Conservation (phyloP, 31 red algal genomes). For the Endocladia muricata region DNA sequence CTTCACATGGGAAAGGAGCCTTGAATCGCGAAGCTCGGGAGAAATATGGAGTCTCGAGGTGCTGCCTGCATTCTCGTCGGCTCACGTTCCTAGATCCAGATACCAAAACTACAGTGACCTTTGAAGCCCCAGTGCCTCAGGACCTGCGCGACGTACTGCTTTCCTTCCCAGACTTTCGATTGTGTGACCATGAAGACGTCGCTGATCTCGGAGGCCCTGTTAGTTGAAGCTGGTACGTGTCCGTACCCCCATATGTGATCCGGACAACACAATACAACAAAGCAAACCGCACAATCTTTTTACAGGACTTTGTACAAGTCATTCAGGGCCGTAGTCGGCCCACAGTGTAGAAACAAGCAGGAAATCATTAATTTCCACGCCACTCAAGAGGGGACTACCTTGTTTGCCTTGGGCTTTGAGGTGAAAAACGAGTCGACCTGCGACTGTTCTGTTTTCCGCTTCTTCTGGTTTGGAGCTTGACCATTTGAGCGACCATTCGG, state of each 20-base stretch:
- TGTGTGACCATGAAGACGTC: no score
- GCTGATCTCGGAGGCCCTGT: no score
- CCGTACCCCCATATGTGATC: no score
- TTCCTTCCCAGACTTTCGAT: no score
- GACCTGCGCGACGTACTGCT: conserved; percentile 41
- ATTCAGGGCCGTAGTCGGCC: no score
- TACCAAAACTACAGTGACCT: background rate
- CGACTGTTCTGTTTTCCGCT: conserved; percentile 70
- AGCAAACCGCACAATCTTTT: no score
- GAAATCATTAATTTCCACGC: no score
- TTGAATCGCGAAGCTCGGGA: conserved; percentile 37
- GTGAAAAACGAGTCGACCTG: conserved; percentile 73
- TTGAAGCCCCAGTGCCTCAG: conserved; percentile 48
- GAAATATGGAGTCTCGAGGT: conserved; percentile 34
- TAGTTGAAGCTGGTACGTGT: no score
- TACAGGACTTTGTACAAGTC: no score
- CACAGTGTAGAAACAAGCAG: no score
- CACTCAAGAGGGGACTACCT: conserved; percentile 15
- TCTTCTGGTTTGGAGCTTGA: conserved; percentile 33
- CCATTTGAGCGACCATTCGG: conserved; percentile 26
- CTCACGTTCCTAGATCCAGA: conserved; percentile 53
- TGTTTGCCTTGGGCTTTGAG: conserved; percentile 43
- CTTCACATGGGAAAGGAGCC: conserved; percentile 51
- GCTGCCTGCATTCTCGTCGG: conserved; percentile 57
- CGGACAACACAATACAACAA: no score